A percentile compares a stretch with the other conserved stretches of the same genome.
These are phyloP conservation scores for Scutellaria barbata DNA, from an alignment of 257 asterid genomes.

Conservation along the genomic window DNA sequence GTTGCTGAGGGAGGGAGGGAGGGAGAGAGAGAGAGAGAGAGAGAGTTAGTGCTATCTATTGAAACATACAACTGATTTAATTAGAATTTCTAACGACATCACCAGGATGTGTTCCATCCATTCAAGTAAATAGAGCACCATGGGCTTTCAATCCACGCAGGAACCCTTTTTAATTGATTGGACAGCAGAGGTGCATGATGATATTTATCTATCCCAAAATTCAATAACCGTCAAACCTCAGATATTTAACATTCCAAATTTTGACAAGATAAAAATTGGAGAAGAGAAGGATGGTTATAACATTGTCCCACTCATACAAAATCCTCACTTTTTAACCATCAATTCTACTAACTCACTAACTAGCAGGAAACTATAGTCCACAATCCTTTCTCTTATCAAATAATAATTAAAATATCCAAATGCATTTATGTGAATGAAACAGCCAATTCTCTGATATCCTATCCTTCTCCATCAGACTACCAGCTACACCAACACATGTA, in stretches of 20 bases:
- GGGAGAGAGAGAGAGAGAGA: background rate
- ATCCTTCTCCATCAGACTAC: constrained; percentile 29
- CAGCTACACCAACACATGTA: constrained; percentile 16
- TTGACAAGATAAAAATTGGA: constrained; percentile 11
- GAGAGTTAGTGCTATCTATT: background rate
- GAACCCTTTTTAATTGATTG: constrained; percentile 6
- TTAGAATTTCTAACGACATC: background rate
- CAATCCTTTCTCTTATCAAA: background rate
- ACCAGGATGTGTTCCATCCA: background rate
- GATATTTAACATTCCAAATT: constrained; percentile 3
- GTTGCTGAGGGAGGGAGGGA: background rate
- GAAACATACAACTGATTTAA: background rate
- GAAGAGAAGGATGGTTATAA: background rate
- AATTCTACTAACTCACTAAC: constrained; percentile 11
- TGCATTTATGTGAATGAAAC: background rate
- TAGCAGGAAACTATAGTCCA: background rate
- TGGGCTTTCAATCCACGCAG: constrained; percentile 5
- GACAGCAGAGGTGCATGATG: background rate
- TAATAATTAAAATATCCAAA: background rate
- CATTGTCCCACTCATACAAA: constrained; percentile 6
- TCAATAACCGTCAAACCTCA: background rate
- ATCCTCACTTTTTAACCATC: background rate
- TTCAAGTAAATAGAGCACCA: background rate
- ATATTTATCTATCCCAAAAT: constrained; percentile 2
- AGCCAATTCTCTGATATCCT: constrained; percentile 1